phyloP scores from a whole-genome alignment of 1,284 basidiomycete genomes.

The Melanopsichium pennsylvanicum region DNA sequence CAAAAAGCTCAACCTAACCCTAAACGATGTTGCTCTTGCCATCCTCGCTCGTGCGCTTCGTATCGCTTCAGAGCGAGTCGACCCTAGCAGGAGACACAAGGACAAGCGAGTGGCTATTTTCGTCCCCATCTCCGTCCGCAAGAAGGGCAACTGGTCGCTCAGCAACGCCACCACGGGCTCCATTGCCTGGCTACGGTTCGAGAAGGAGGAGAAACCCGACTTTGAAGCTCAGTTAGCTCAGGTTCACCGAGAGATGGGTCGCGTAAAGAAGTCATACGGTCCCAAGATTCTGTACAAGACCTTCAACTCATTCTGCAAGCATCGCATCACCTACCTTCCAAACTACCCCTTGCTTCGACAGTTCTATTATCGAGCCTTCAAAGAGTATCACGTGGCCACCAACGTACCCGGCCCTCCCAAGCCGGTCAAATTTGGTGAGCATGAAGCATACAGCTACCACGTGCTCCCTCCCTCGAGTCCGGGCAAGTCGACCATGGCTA shows the following conservation, averaged over 20 bases:
- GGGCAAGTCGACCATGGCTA: constrained; percentile 62
- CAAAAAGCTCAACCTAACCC: constrained; percentile 52
- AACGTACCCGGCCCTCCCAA: constrained; percentile 64
- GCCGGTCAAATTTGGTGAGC: constrained; percentile 59
- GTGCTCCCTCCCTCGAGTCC: constrained; percentile 63
- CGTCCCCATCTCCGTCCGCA: constrained; percentile 61
- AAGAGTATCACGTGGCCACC: constrained; percentile 63
- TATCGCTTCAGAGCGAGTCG: constrained; percentile 55
- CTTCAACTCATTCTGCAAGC: constrained; percentile 47
- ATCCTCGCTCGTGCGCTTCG: constrained; percentile 60
- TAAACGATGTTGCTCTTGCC: constrained; percentile 64
- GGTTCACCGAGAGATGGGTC: constrained; percentile 62
- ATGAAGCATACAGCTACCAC: constrained; percentile 63
- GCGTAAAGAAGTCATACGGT: constrained; percentile 59
- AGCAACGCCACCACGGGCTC: constrained; percentile 62
- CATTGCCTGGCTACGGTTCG: constrained; percentile 62
- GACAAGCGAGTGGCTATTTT: constrained; percentile 64
- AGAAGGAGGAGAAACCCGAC: constrained; percentile 44
- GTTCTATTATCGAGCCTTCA: constrained; percentile 61
- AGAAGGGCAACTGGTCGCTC: constrained; percentile 61
- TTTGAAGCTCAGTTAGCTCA: constrained; percentile 52
- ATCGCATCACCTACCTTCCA: constrained; percentile 54
- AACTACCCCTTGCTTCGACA: constrained; percentile 55
- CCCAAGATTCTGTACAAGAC: constrained; percentile 59
- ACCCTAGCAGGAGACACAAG: constrained; percentile 37